These are phyloP conservation scores for Colletotrichum trifolii DNA, from an alignment of 2,329 filamentous ascomycete species.

Conservation along the genomic window DNA sequence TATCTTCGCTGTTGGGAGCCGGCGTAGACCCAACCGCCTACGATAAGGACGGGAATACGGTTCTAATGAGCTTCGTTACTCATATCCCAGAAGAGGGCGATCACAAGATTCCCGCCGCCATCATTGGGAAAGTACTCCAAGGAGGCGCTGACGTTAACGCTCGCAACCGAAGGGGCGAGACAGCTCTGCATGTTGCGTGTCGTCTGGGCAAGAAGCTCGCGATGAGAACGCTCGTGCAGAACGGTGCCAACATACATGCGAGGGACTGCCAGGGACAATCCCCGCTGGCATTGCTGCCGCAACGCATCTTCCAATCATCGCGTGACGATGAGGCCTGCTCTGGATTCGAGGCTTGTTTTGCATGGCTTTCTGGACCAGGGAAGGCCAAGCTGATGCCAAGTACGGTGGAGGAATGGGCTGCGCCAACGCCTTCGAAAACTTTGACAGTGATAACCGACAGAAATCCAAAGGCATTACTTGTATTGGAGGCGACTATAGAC, in stretches of 20 bases:
- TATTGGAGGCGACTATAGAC: no score
- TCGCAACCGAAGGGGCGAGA: conserved; percentile 65
- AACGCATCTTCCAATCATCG: not conserved
- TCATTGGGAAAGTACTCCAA: not conserved
- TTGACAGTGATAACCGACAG: no score
- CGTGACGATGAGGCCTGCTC: not conserved
- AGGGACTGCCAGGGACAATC: conserved; percentile 46
- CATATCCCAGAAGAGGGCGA: not conserved
- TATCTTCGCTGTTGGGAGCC: no score
- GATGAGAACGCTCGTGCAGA: conserved; percentile 55
- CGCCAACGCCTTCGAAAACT: not conserved
- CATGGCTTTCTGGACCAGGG: not conserved
- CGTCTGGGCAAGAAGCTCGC: conserved; percentile 64
- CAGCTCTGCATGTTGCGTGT: conserved; percentile 64
- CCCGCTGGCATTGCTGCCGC: not conserved
- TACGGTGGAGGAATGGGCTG: not conserved
- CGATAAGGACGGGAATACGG: not conserved
- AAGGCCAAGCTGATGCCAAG: not conserved
- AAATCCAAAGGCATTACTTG: no score
- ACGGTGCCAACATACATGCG: conserved; percentile 58
- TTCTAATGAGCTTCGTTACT: not conserved
- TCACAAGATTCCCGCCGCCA: not conserved
- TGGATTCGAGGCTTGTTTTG: not conserved
- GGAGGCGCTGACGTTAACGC: conserved; percentile 50
- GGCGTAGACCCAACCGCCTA: not conserved